These are phyloP conservation scores for Colletotrichum somersetense DNA, from an alignment of 2,329 filamentous ascomycete genomes.

Conservation along the genomic window DNA sequence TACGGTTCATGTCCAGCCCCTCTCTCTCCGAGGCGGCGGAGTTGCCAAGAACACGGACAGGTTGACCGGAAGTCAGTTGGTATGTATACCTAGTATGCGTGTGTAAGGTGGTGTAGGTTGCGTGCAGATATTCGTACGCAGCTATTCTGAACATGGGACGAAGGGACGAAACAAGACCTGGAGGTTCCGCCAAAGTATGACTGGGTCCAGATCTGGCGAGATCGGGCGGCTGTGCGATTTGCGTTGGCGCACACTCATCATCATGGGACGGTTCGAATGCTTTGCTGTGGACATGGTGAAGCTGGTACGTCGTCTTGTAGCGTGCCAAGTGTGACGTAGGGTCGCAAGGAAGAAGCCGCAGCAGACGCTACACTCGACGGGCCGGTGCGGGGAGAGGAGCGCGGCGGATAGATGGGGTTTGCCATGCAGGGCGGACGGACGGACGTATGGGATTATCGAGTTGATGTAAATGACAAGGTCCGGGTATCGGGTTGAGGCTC, in stretches of 20 bases:
- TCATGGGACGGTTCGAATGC: neutral
- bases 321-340: slow-evolving; percentile 20
- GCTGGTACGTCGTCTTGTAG: slow-evolving; percentile 26
- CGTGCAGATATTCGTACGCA: neutral
- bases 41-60: slow-evolving; percentile 16
- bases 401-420: neutral
- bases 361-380: neutral
- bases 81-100: neutral
- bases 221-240: slow-evolving; percentile 17
- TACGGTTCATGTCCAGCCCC: neutral
- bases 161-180: slow-evolving; percentile 22
- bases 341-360: neutral
- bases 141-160: slow-evolving; percentile 21
- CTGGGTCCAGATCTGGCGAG: slow-evolving; percentile 34
- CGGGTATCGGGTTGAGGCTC: slow-evolving; percentile 29
- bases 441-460: neutral
- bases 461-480: slow-evolving; percentile 32
- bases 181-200: slow-evolving; percentile 20
- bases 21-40: slow-evolving; percentile 3
- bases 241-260: slow-evolving; percentile 19
- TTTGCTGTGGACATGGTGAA: neutral
- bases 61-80: neutral
- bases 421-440: neutral
- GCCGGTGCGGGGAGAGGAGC: neutral
- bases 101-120: neutral